Evolutionary conservation across 148 eudicot genomes (phyloP).

Genomic region (Pharnaceum exiguum): DNA sequence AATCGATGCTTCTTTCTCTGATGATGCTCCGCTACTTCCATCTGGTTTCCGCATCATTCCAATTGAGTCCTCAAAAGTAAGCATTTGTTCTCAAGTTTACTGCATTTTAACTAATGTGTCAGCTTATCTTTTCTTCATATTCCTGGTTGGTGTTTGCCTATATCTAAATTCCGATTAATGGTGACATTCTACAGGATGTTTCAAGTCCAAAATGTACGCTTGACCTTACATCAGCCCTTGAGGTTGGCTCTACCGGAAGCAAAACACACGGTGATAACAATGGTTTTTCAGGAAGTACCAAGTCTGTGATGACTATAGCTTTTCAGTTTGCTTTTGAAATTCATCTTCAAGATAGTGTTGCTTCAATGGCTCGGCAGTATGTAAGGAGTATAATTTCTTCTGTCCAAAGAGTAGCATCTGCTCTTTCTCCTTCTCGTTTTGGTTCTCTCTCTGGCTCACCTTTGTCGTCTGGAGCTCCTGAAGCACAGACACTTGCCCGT

Average conservation of each 20-base stretch:
- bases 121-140: background rate
- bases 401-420: slow-evolving; percentile 74
- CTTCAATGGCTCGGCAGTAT: slow-evolving; percentile 78
- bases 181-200: slow-evolving; percentile 42
- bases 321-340: slow-evolving; percentile 78
- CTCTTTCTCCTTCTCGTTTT: slow-evolving; percentile 57
- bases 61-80: slow-evolving; percentile 52
- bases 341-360: slow-evolving; percentile 68
- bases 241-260: slow-evolving; percentile 57
- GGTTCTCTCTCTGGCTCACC: slow-evolving; percentile 34
- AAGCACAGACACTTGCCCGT: slow-evolving; percentile 73
- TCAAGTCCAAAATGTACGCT: slow-evolving; percentile 85
- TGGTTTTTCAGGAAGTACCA: slow-evolving; percentile 29
- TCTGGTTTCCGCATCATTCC: slow-evolving; percentile 93
- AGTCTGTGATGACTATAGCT: slow-evolving; percentile 84
- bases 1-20: slow-evolving; percentile 86
- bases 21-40: slow-evolving; percentile 90
- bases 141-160: background rate
- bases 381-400: slow-evolving; percentile 66
- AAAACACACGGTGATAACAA: slow-evolving; percentile 28
- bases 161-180: background rate
- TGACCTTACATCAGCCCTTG: slow-evolving; percentile 88
- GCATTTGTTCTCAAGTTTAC: slow-evolving; percentile 1
- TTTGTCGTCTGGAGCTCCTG: slow-evolving; percentile 50
- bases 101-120: background rate